These are phyloP conservation scores for Tylopilus felleus DNA, from an alignment of 768 basidiomycete species.

Conservation along the genomic window DNA sequence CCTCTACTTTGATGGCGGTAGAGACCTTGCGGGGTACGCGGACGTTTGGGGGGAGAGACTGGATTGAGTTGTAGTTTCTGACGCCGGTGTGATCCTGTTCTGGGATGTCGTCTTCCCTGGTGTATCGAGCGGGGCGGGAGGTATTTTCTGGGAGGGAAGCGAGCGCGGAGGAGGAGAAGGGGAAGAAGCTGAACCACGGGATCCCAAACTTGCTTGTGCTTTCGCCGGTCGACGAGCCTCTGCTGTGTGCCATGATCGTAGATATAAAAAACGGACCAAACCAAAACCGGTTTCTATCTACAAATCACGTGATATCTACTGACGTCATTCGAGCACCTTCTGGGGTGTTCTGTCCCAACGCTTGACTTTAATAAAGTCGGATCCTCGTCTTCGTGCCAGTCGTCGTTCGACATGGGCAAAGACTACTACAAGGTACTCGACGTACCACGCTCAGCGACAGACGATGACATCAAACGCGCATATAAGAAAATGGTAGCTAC, in stretches of 20 bases:
- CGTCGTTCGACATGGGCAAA: slow-evolving; percentile 38
- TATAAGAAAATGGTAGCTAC: slow-evolving; percentile 83
- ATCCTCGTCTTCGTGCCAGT: not conserved
- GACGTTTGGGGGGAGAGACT: slow-evolving; percentile 56
- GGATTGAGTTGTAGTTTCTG: slow-evolving; percentile 75
- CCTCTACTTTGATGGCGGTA: slow-evolving; percentile 82
- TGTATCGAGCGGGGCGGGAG: slow-evolving; percentile 45
- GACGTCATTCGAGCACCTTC: slow-evolving; percentile 35
- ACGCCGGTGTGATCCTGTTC: slow-evolving; percentile 53
- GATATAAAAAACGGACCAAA: not conserved
- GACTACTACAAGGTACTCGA: slow-evolving; percentile 91
- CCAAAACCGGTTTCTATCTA: too few species aligned
- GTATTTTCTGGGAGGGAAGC: slow-evolving; percentile 43
- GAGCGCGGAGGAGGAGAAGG: slow-evolving; percentile 68
- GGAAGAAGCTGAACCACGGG: slow-evolving; percentile 63
- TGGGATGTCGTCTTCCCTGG: slow-evolving; percentile 72
- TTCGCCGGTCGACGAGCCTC: not conserved
- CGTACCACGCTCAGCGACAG: slow-evolving; percentile 64
- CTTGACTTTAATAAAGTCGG: not conserved
- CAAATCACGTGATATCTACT: slow-evolving; percentile 12
- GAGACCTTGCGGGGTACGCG: slow-evolving; percentile 80
- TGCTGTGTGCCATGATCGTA: slow-evolving; percentile 16
- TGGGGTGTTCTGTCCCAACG: slow-evolving; percentile 25
- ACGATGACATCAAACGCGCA: slow-evolving; percentile 89
- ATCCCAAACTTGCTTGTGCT: not conserved